Evolutionary conservation across 179 eudicot genomes (phyloP).

Genomic region (Corrigiola litoralis): DNA sequence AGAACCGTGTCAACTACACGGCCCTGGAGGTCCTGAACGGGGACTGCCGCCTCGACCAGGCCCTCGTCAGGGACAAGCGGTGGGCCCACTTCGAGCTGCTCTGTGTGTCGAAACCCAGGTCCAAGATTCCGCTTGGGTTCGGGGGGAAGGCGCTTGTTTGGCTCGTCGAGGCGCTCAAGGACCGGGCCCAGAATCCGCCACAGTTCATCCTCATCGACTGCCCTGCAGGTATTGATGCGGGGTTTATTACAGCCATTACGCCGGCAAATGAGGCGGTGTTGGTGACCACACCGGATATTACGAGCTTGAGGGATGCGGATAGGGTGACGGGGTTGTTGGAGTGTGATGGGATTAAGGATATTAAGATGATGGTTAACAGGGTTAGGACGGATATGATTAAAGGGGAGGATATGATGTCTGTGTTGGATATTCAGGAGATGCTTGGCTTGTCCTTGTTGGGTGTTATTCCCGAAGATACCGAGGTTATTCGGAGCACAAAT

Average conservation of each 20-base stretch:
- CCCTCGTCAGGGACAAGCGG: conserved; percentile 80
- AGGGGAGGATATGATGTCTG: conserved; percentile 99
- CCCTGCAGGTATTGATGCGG: conserved; percentile 97
- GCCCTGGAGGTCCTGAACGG: conserved; percentile 89
- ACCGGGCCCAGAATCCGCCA: conserved; percentile 60
- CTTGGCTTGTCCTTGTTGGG: conserved; percentile 86
- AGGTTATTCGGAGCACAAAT: conserved; percentile 95
- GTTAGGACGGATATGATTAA: conserved; percentile 89
- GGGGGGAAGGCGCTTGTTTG: conserved; percentile 87
- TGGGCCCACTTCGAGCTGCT: conserved; percentile 78
- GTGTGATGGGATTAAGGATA: conserved; percentile 95
- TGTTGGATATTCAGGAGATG: conserved; percentile 97
- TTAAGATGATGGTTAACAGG: conserved; percentile 95
- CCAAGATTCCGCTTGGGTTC: conserved; percentile 81
- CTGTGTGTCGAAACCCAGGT: conserved; percentile 87
- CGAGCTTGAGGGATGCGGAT: conserved; percentile 82
- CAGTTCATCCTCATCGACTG: conserved; percentile 89
- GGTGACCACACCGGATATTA: conserved; percentile 94
- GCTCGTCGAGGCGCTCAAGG: conserved; percentile 88
- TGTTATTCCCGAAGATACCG: conserved; percentile 89
- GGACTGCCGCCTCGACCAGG: conserved; percentile 92
- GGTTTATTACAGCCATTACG: conserved; percentile 93
- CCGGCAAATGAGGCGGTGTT: conserved; percentile 95
- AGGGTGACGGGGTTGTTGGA: conserved; percentile 92
- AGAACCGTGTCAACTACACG: conserved; percentile 91